phyloP scores from a whole-genome alignment of 768 basidiomycete genomes.

The Amanita exitialis region DNA sequence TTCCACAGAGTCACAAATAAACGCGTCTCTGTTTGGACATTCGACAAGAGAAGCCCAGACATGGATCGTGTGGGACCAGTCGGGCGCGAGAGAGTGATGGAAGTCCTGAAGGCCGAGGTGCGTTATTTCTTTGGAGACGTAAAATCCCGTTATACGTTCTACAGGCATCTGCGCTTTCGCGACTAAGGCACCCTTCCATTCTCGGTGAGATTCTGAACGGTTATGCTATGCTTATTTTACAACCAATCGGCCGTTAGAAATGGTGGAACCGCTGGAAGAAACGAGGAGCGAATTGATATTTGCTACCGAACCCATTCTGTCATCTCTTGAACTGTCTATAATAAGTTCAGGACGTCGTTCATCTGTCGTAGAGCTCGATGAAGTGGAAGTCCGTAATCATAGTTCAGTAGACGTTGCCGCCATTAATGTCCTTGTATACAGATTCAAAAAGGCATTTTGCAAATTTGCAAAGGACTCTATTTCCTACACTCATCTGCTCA shows the following conservation, averaged over 20 bases:
- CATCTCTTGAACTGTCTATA: slow-evolving; percentile 73
- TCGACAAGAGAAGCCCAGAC: slow-evolving; percentile 74
- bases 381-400: slow-evolving; percentile 70
- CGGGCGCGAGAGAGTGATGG: slow-evolving; percentile 67
- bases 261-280: slow-evolving; percentile 96
- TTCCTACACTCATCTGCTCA: slow-evolving; percentile 92
- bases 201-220: slow-evolving; percentile 41
- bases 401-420: slow-evolving; percentile 4
- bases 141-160: slow-evolving; percentile 1
- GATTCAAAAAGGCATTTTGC: slow-evolving; percentile 96
- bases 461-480: slow-evolving; percentile 80
- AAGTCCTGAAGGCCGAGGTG: slow-evolving; percentile 89
- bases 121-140: slow-evolving; percentile 11
- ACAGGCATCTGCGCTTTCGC: slow-evolving; percentile 75
- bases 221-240: slow-evolving; percentile 6
- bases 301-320: slow-evolving; percentile 84
- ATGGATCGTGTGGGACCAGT: slow-evolving; percentile 56
- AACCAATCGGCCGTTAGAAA: slow-evolving; percentile 43
- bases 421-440: slow-evolving; percentile 16
- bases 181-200: slow-evolving; percentile 87
- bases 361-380: slow-evolving; percentile 77
- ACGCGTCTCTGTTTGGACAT: slow-evolving; percentile 86
- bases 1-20: slow-evolving; percentile 86
- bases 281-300: slow-evolving; percentile 83
- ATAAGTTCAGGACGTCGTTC: slow-evolving; percentile 47